Conservation (phyloP, 257 asterid species). For the Coffea canephora region DNA sequence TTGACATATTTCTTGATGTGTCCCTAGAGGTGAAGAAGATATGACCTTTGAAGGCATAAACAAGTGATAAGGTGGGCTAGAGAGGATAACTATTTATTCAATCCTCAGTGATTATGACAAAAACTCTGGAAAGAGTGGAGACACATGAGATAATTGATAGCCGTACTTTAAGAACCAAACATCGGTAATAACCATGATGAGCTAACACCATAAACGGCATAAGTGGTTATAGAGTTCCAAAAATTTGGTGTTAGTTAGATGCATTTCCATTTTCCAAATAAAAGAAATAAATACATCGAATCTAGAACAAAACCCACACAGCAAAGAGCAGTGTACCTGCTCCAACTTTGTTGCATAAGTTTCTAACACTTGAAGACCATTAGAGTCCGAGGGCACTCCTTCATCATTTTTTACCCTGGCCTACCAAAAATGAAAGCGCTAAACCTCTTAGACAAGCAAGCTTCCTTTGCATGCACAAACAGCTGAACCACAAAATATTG, state of each 20-base stretch:
- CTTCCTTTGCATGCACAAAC: not conserved
- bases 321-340: slow-evolving; percentile 37
- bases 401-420: slow-evolving; percentile 42
- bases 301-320: not conserved
- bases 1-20: too few species aligned
- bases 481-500: not conserved
- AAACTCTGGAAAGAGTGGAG: too few species aligned
- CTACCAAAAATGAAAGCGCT: slow-evolving; percentile 26
- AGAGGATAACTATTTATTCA: too few species aligned
- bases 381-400: slow-evolving; percentile 38
- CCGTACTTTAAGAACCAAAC: too few species aligned
- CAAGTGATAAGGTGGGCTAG: too few species aligned
- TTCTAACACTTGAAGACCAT: slow-evolving; percentile 28
- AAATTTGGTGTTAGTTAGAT: not conserved
- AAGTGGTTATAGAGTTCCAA: too few species aligned
- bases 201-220: too few species aligned
- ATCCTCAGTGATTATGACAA: too few species aligned
- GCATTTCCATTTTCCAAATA: not conserved
- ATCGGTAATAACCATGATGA: too few species aligned
- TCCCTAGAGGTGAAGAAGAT: too few species aligned
- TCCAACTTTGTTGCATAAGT: slow-evolving; percentile 45
- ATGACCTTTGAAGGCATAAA: too few species aligned
- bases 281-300: not conserved
- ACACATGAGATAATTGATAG: too few species aligned
- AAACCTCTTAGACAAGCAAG: slow-evolving; percentile 6